phyloP scores from a whole-genome alignment of 2,329 filamentous ascomycete genomes.

The Exserohilum turcica region DNA sequence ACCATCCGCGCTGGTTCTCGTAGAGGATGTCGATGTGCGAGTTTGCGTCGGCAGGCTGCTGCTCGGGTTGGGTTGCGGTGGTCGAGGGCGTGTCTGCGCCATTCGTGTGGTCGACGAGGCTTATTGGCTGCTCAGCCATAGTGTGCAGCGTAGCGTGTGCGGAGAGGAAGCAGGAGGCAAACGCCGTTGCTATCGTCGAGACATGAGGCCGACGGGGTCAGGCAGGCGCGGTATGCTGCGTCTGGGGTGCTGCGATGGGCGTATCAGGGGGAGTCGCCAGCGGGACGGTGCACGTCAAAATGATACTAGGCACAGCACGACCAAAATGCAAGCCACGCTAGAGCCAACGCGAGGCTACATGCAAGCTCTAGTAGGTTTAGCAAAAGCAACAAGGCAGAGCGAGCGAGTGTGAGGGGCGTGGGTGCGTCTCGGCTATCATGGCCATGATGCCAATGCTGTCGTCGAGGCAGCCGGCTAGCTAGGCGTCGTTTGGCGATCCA shows the following conservation, averaged over 20 bases:
- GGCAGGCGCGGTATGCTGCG: conserved; percentile 26
- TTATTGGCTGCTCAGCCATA: conserved; percentile 67
- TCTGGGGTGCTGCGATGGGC: not conserved
- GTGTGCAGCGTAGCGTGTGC: conserved; percentile 3
- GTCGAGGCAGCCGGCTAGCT: conserved; percentile 11
- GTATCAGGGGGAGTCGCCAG: conserved; percentile 28
- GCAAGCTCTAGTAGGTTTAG: conserved; percentile 10
- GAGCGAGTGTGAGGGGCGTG: too few relatives aligned
- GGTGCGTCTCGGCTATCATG: conserved; percentile 3
- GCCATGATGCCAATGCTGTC: too few relatives aligned
- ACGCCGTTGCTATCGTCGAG: conserved; percentile 35
- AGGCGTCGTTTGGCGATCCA: conserved; percentile 26
- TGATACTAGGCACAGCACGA: conserved; percentile 6
- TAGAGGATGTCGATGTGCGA: conserved; percentile 78
- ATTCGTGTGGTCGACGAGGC: conserved; percentile 63
- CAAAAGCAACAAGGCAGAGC: conserved; percentile 9
- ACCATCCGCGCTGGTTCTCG: conserved; percentile 91
- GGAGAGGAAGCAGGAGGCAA: conserved; percentile 18
- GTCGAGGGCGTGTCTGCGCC: conserved; percentile 41
- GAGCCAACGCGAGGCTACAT: conserved; percentile 2
- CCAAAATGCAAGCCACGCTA: not conserved
- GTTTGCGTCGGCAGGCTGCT: conserved; percentile 25
- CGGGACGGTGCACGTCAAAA: conserved; percentile 5
- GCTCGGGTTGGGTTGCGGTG: conserved; percentile 19
- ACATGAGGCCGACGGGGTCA: conserved; percentile 31